phyloP scores from a whole-genome alignment of 148 eudicot genomes.

The Polygonum aviculare region DNA sequence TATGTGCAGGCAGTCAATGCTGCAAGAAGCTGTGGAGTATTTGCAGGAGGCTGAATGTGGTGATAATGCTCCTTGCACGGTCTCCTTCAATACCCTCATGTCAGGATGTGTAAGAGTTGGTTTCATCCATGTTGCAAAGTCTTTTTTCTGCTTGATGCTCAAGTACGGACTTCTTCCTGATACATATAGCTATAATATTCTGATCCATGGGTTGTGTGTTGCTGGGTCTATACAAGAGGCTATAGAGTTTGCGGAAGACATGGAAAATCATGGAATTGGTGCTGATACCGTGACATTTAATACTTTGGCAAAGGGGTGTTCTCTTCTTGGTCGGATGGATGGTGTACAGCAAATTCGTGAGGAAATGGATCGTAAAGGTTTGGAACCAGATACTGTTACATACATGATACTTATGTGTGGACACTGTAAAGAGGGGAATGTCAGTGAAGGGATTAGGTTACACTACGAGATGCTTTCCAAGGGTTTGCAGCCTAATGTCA shows the following conservation, averaged over 20 bases:
- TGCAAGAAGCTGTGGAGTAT: constrained; percentile 50
- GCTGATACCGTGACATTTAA: constrained; percentile 70
- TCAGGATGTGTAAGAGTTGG: constrained; percentile 63
- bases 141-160: constrained; percentile 68
- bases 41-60: constrained; percentile 28
- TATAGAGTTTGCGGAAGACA: constrained; percentile 41
- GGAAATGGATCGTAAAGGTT: constrained; percentile 34
- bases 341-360: constrained; percentile 32
- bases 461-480: constrained; percentile 51
- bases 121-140: constrained; percentile 50
- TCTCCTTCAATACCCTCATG: constrained; percentile 59
- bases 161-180: constrained; percentile 70
- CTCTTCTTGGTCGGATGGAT: constrained; percentile 43
- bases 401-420: constrained; percentile 60
- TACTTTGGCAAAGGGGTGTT: constrained; percentile 64
- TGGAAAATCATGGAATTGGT: constrained; percentile 66
- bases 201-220: constrained; percentile 63
- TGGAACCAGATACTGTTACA: constrained; percentile 35
- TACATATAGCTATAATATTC: constrained; percentile 64
- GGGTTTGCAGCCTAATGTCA: constrained; percentile 39
- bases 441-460: constrained; percentile 43
- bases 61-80: constrained; percentile 24
- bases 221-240: constrained; percentile 79
- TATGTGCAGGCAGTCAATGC: constrained; percentile 60
- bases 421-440: constrained; percentile 45